Base-by-base conservation (phyloP, 1,284 basidiomycete genomes). In the Irpex sp. region DNA sequence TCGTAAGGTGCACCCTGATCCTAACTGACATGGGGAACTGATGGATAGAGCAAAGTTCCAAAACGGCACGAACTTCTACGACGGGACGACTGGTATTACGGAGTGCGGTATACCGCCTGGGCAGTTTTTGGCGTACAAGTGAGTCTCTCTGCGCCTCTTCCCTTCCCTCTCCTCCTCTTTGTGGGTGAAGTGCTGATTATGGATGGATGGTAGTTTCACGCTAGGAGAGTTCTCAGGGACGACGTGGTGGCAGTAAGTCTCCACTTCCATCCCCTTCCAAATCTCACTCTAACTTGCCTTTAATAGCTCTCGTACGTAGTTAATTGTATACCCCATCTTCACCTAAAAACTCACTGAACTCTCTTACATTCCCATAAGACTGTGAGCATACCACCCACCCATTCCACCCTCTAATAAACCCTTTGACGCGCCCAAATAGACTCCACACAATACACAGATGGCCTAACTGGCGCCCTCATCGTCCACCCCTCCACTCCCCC, bases 81-180 rank as follows among this genome's bases (percentile, higher is more conserved):
- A 83, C 64, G 82, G 82, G 0, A 76, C 79, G 0, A 67, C 73
- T n/a, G 78, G 76, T 2, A 78, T 84, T 58, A 81, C 82, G 1
- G 77, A 84, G 71, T 86, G 84, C 66, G 79, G 79, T 0, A 85
- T 85, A 19, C 80, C 79, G 0, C 73, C 81, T 1, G 80, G 80
- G 1, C 67, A 74, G 36, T 77, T 75, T 2, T 77, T 84, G 68
- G 78, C 79, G 0, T 85, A 85, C 75, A 79, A 80, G 69, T 75
- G 65, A 55, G 60, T 58, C 44, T n/a, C 34, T 38, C 34, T 49
- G 40, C 15, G n/a, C 15, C n/a, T 21, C 21, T 31, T 34, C n/a
- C n/a, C n/a, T n/a, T n/a, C n/a, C n/a, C n/a, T n/a, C n/a, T n/a
- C 26, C 26, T 26, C 26, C 26, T 26, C 26, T 26, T 26, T 26